Conservation (phyloP, 257 asterid genomes). For the Eustoma russellianum region DNA sequence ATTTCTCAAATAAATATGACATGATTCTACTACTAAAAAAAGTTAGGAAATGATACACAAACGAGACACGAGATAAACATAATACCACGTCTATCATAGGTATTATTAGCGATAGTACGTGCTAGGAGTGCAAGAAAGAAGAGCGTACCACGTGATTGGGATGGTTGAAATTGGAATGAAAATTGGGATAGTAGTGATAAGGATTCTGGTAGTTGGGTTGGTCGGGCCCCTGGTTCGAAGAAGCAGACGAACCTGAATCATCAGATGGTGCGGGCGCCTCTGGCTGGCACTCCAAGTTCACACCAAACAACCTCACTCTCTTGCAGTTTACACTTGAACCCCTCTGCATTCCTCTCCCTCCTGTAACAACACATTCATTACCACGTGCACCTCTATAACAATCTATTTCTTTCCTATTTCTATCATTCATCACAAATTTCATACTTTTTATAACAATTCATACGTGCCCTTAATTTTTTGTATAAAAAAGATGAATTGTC, state of each 20-base stretch:
- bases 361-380: neutral
- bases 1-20: too few species aligned
- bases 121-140: slow-evolving; percentile 5
- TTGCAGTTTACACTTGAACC: slow-evolving; percentile 32
- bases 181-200: slow-evolving; percentile 23
- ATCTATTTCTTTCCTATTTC: neutral
- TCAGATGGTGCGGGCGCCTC: slow-evolving; percentile 4
- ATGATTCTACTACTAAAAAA: too few species aligned
- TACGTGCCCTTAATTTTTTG: slow-evolving; percentile 3
- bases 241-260: slow-evolving; percentile 20
- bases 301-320: slow-evolving; percentile 82
- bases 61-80: too few species aligned
- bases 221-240: slow-evolving; percentile 13
- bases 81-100: too few species aligned
- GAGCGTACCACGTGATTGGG: slow-evolving; percentile 57
- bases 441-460: neutral
- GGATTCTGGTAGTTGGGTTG: slow-evolving; percentile 26
- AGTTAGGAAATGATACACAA: too few species aligned
- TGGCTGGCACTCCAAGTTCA: slow-evolving; percentile 43
- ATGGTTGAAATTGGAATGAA: slow-evolving; percentile 14
- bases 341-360: slow-evolving; percentile 9
- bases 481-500: neutral
- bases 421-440: neutral
- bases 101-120: too few species aligned
- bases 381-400: slow-evolving; percentile 5